A percentile compares a stretch with the other conserved stretches of the same genome.
Conservation (phyloP, 2,329 filamentous ascomycete species). For the Diaporthe sp. region DNA sequence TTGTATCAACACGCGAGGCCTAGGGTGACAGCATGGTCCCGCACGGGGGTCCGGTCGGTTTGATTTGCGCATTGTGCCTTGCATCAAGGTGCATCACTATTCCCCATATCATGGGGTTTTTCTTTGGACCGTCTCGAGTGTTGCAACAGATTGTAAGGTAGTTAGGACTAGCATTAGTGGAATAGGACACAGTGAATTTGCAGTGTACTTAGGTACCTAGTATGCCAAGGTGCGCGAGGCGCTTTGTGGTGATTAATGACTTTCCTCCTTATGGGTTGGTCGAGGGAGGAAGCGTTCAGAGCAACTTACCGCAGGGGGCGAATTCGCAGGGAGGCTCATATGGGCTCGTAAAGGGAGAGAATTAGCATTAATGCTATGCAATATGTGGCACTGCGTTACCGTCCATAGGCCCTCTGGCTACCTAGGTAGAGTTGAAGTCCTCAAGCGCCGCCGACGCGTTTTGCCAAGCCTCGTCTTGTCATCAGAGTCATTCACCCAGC, state of each 20-base stretch:
- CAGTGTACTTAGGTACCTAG: background rate
- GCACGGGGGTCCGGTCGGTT: background rate
- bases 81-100: conserved; percentile 11
- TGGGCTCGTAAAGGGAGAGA: background rate
- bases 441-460: background rate
- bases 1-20: conserved; percentile 38
- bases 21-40: background rate
- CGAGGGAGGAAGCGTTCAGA: background rate
- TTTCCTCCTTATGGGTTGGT: conserved; percentile 4
- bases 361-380: background rate
- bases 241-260: background rate
- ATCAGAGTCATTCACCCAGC: conserved; percentile 20
- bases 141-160: conserved; percentile 41
- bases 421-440: background rate
- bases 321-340: background rate
- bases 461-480: conserved; percentile 18
- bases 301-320: background rate
- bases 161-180: conserved; percentile 35
- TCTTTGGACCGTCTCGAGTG: conserved; percentile 32
- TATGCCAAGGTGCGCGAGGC: background rate
- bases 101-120: conserved; percentile 32
- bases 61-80: conserved; percentile 25
- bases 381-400: background rate
- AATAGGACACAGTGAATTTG: conserved; percentile 16
- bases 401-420: background rate